Percentiles rank a stretch among this genome's conserved stretches.
Conservation (phyloP, 2,329 filamentous ascomycete genomes). For the Allantophomopsis lycopodina region DNA sequence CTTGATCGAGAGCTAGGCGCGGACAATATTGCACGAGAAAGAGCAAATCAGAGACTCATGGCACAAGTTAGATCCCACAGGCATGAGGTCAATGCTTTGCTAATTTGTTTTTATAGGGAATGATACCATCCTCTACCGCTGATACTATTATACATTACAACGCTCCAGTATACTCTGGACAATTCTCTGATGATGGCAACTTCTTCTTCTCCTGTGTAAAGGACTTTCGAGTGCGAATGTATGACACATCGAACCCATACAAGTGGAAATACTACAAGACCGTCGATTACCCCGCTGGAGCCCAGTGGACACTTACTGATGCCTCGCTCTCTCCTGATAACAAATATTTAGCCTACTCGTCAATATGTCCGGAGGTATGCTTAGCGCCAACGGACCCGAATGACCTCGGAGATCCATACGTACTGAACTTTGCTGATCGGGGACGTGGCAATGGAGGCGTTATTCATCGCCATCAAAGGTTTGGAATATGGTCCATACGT, state of each 20-base stretch:
- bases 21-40: slow-evolving; percentile 43
- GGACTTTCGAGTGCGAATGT: slow-evolving; percentile 92
- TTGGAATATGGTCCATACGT: slow-evolving; percentile 76
- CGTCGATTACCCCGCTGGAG: slow-evolving; percentile 66
- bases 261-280: slow-evolving; percentile 95
- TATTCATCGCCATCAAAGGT: slow-evolving; percentile 18
- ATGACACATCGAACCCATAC: slow-evolving; percentile 91
- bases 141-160: slow-evolving; percentile 86
- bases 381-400: slow-evolving; percentile 78
- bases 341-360: slow-evolving; percentile 81
- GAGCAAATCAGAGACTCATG: slow-evolving; percentile 50
- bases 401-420: slow-evolving; percentile 65
- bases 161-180: slow-evolving; percentile 79
- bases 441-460: slow-evolving; percentile 9
- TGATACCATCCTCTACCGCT: slow-evolving; percentile 65
- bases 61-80: slow-evolving; percentile 37
- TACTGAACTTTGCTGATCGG: slow-evolving; percentile 55
- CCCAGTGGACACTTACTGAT: slow-evolving; percentile 89
- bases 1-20: slow-evolving; percentile 72
- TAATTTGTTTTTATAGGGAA: slow-evolving; percentile 31
- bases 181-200: slow-evolving; percentile 93
- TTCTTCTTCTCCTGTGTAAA: slow-evolving; percentile 92
- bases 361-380: slow-evolving; percentile 72
- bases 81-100: neutral
- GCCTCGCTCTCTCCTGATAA: slow-evolving; percentile 86